Evolutionary conservation across 495 filamentous ascomycete genomes (phyloP).

Genomic region (Penicillium silybi): DNA sequence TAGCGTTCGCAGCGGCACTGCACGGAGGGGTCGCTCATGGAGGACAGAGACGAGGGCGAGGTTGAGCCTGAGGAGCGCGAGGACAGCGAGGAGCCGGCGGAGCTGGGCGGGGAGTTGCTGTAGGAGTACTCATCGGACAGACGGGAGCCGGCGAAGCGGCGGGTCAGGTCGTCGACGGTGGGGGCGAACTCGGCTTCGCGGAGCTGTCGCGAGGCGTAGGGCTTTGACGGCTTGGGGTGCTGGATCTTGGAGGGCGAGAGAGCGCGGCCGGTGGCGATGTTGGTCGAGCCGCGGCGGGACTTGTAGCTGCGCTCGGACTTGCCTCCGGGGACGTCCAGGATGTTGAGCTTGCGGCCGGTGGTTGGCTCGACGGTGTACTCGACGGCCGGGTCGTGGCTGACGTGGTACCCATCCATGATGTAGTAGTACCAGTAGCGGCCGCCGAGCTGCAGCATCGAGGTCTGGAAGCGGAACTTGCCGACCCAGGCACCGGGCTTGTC

Average conservation of each 20-base stretch:
- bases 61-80: conserved; percentile 71
- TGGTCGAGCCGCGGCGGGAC: conserved; percentile 38
- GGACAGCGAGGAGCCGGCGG: conserved; percentile 67
- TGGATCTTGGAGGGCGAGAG: conserved; percentile 86
- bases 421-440: conserved; percentile 99
- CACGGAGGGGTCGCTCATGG: conserved; percentile 66
- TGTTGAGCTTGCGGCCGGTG: conserved; percentile 89
- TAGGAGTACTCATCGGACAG: conserved; percentile 66
- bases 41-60: conserved; percentile 67
- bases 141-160: conserved; percentile 66
- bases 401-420: conserved; percentile 99
- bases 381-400: conserved; percentile 92
- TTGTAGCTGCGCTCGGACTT: conserved; percentile 24
- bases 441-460: conserved; percentile 73
- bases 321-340: conserved; percentile 61
- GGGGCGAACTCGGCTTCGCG: conserved; percentile 70
- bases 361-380: conserved; percentile 91
- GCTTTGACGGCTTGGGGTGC: conserved; percentile 83
- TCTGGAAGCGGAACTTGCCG: conserved; percentile 94
- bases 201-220: conserved; percentile 79
- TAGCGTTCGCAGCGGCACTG: conserved; percentile 88
- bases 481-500: conserved; percentile 85
- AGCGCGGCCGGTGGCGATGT: conserved; percentile 80
- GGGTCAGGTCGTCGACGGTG: conserved; percentile 68
- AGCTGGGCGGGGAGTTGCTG: conserved; percentile 65